Base-by-base conservation (phyloP, 2,329 filamentous ascomycete species). In the Trichoderma sp. region DNA sequence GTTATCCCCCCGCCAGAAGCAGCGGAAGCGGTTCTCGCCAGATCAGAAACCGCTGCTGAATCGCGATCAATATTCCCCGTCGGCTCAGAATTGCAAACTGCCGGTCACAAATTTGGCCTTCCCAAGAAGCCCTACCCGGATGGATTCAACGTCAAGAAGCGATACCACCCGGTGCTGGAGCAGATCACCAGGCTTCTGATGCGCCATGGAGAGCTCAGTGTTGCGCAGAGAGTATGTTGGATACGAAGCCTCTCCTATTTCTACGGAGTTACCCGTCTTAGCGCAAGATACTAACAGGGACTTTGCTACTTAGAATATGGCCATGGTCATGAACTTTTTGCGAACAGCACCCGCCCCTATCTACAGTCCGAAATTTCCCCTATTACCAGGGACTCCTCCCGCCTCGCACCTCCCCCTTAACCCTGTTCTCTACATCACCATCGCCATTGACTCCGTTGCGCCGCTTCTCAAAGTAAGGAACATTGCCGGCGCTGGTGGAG, bases 131-230 rank as follows among this genome's bases (percentile, higher is more conserved):
- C 91, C 7, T 83, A 94, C 64, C 87, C 90, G 11, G 85, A 86
- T 66, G 76, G 83, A 35, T 84, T 77, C 86, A 92, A 81, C 80
- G 82, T 95, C 75, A 92, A 94, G 80, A 85, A 92, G 77, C 89
- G 96, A 76, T 97, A 98, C 78, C 92, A 97, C 77, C 89, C 92
- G 1, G 86, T 97, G 8, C 84, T 98, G 59, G 85, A 91, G 73
- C 96, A 97, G 83, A 86, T 98, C 75, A 97, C 94, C 21, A 94
- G 94, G 78, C 85, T 97, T 74, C 81, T 99, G 72, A 99, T 98
- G 95, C 85, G 86, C 75, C 88, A 98, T 80, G 96, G 96, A 74
- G 96, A 97, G 84, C 88, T 97, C 78, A 91, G 91, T 77, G 87
- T 88, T 79, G 96, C 96, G n/a, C 93, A 99, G 80, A 89, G 90